Base-by-base conservation (phyloP, 495 filamentous ascomycete genomes). In the Tuber magnatum region DNA sequence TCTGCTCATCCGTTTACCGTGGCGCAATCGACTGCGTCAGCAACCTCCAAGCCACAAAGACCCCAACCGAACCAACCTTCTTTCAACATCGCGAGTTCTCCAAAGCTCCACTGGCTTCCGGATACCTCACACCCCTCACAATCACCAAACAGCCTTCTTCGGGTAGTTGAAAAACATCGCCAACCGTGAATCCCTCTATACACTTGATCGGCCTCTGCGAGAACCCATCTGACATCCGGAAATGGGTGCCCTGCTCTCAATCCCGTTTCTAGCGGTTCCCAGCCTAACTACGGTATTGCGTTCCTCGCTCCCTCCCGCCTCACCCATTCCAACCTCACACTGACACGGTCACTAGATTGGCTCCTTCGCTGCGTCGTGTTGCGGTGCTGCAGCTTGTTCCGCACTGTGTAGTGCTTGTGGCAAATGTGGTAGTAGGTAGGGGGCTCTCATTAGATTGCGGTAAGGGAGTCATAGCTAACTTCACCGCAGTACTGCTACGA, bases 351-450 rank as follows among this genome's bases (percentile, higher is more conserved):
- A 32, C 70, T 80, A 97, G 94, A 76, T 97, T 73, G 83, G 92
- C 70, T 91, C 91, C 22, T 90, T 92, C 78, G 91, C 85, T 70
- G 91, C 89, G 68, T 97, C 93, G 78, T 97, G 94, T 84, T 99
- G 94, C 82, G 94, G 94, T 80, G 94, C 94, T 35, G 94, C 94
- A 61, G 97, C 95, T 69, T 97, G 94, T 84, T 95, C 92, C 77
- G 93, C 93, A 73, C 91, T 97, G 39, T 98, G 93, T 84, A 94
- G 92, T 84, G 90, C 92, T 35, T 99, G 95, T 83, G 96, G 95
- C 41, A 97, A 97, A 83, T 98, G 96, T 84, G 91, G 93, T 72
- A 97, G 94, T 86, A 97, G 94, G 94, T 97, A 84, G 84, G 82
- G 56, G 0, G 32, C 46, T n/a, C 12, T n/a, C 20, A 61, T 8